Conservation (phyloP, 768 basidiomycete genomes). For the Agrocybe pediades region DNA sequence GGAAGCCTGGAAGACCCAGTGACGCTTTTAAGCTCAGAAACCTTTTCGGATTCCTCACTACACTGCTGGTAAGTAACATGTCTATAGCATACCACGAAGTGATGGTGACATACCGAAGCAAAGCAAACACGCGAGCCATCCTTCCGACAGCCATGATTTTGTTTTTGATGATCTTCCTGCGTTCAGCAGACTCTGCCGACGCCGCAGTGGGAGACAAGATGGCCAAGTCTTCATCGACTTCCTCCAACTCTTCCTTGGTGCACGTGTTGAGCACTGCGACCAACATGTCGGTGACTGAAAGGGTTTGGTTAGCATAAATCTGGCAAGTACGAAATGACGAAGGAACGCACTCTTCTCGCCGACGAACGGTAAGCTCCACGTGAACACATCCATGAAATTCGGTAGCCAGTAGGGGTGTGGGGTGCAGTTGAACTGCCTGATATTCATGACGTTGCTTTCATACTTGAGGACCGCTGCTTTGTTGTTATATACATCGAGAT, state of each 20-base stretch:
- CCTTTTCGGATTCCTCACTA: constrained; percentile 97
- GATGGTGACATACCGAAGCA: constrained; percentile 73
- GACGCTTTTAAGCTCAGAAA: constrained; percentile 94
- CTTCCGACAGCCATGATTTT: constrained; percentile 98
- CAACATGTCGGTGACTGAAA: constrained; percentile 94
- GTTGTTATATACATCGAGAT: constrained; percentile 98
- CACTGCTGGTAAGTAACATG: neutral
- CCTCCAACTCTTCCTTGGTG: constrained; percentile 94
- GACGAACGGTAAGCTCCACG: constrained; percentile 98
- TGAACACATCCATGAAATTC: constrained; percentile 99
- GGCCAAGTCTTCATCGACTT: constrained; percentile 62
- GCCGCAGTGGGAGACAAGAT: constrained; percentile 41
- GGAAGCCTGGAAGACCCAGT: constrained; percentile 78
- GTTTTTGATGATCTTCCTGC: constrained; percentile 92
- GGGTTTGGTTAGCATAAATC: neutral
- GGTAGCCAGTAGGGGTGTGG: constrained; percentile 98
- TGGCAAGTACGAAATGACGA: neutral
- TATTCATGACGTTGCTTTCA: constrained; percentile 98
- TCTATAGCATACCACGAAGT: neutral
- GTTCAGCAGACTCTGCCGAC: constrained; percentile 61
- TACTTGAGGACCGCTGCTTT: constrained; percentile 99
- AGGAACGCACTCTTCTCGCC: constrained; percentile 87
- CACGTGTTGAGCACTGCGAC: constrained; percentile 96
- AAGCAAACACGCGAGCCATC: constrained; percentile 94
- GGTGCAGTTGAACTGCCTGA: constrained; percentile 95